Evolutionary conservation across 2,329 filamentous ascomycete species (phyloP).

Genomic region (Polytolypa hystricis): DNA sequence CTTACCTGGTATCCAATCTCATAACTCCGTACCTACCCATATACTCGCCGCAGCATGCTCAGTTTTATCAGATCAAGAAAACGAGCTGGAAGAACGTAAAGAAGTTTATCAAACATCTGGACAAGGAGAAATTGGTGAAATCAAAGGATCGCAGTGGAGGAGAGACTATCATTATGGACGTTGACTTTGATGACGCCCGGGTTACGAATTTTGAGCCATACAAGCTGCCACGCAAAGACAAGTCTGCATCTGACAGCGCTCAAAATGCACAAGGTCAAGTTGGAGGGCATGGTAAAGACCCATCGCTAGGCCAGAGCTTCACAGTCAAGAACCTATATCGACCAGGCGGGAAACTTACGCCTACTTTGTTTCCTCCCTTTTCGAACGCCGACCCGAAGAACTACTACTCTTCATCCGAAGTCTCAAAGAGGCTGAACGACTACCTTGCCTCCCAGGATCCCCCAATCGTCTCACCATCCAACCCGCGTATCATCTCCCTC

Average conservation of each 20-base stretch:
- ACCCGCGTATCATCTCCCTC: conserved; percentile 51
- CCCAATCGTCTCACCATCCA: conserved; percentile 43
- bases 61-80: conserved; percentile 56
- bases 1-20: conserved; percentile 51
- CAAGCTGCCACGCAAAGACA: conserved; percentile 43
- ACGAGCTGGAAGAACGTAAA: conserved; percentile 60
- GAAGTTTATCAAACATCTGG: conserved; percentile 58
- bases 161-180: conserved; percentile 53
- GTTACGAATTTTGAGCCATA: conserved; percentile 51
- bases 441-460: conserved; percentile 47
- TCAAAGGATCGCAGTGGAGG: conserved; percentile 54
- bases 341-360: conserved; percentile 46
- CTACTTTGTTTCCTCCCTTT: conserved; percentile 40
- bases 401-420: conserved; percentile 49
- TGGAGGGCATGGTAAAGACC: conserved; percentile 22
- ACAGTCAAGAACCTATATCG: conserved; percentile 43
- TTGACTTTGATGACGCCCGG: conserved; percentile 50
- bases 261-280: conserved; percentile 18
- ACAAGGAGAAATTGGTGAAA: conserved; percentile 53
- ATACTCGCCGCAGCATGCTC: conserved; percentile 43
- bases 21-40: conserved; percentile 57
- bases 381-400: conserved; percentile 40
- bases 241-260: conserved; percentile 22
- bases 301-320: conserved; percentile 33
- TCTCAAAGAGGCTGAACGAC: conserved; percentile 45